Base-by-base conservation (phyloP, 2,329 filamentous ascomycete genomes). In the Penicillium corylophilum region DNA sequence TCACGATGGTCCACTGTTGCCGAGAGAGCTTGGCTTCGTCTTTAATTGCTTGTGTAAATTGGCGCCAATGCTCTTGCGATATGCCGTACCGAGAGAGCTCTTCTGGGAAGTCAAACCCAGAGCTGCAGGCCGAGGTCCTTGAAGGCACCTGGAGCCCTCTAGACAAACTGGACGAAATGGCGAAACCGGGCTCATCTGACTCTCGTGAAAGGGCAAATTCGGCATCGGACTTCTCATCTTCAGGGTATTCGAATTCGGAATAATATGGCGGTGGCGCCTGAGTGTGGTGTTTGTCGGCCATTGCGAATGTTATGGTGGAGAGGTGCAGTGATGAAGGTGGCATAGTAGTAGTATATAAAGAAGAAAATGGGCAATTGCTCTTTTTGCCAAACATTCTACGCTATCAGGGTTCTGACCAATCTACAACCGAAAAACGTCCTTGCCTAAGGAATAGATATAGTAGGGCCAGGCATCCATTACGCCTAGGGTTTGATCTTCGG, bases 111-210 rank as follows among this genome's bases (percentile, higher is more conserved):
- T 59, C 56, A 48, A 70, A 70, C 15, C 67, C 66, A 0, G 68
- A 70, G 22, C 61, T 65, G 39, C 63, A 55, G 18, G 55, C 50
- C 5, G 46, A 44, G 2, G 62, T 62, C 23, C 61, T 59, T 1
- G 66, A 63, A 2, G 67, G 67, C 10, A 70, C 56, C 54, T 70
- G 67, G 1, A 70, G 56, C 1, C 65, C 67, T n/a, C 62, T 56
- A 1, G 48, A 53, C 0, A 70, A 52, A 35, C 59, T 46, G 26
- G 51, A 55, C n/a, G 58, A 28, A 6, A 35, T 15, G 1, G 56
- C 62, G 15, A 65, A 54, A 0, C 65, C 62, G 2, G 60, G 57
- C 10, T 59, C 56, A 6, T 51, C 48, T 24, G 54, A 23, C 2
- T 56, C 36, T 8, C 54, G 54, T 9, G 54, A 53, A 4, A 56